These are phyloP conservation scores for Solanum medicagineum DNA, from an alignment of 257 asterid genomes.

Conservation along the genomic window DNA sequence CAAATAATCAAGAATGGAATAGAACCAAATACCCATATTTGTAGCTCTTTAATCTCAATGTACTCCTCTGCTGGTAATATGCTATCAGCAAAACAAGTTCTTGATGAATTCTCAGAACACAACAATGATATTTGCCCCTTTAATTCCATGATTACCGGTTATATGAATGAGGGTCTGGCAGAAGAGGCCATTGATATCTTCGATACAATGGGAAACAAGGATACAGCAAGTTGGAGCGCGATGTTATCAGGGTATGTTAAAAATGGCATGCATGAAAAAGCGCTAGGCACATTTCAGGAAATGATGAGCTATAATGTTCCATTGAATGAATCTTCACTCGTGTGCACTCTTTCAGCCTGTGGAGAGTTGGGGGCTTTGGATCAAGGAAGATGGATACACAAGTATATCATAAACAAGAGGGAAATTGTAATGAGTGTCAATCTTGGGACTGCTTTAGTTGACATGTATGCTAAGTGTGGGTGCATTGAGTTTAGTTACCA, in stretches of 20 bases:
- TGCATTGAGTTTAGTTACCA: slow-evolving; percentile 10
- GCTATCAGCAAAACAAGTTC: slow-evolving; percentile 7
- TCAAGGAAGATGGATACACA: slow-evolving; percentile 23
- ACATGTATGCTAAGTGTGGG: slow-evolving; percentile 26
- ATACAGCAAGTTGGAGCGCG: slow-evolving; percentile 16
- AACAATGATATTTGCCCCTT: background rate
- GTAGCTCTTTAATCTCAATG: slow-evolving; percentile 12
- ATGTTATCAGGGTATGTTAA: slow-evolving; percentile 19
- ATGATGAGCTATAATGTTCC: slow-evolving; percentile 6
- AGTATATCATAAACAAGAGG: background rate
- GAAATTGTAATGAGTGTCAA: background rate
- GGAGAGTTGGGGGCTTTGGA: slow-evolving; percentile 17
- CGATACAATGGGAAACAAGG: slow-evolving; percentile 1
- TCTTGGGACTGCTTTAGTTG: slow-evolving; percentile 13
- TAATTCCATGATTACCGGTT: slow-evolving; percentile 16
- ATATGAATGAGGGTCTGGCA: slow-evolving; percentile 3
- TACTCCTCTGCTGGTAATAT: slow-evolving; percentile 4
- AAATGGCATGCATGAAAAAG: slow-evolving; percentile 5
- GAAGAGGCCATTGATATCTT: background rate
- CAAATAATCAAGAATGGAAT: slow-evolving; percentile 10
- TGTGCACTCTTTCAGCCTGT: slow-evolving; percentile 18
- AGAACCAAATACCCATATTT: background rate
- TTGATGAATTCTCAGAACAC: background rate
- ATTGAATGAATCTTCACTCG: slow-evolving; percentile 12
- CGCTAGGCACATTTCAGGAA: slow-evolving; percentile 5